phyloP scores from a whole-genome alignment of 176 grass and related monocot species.

The Poa annua region DNA sequence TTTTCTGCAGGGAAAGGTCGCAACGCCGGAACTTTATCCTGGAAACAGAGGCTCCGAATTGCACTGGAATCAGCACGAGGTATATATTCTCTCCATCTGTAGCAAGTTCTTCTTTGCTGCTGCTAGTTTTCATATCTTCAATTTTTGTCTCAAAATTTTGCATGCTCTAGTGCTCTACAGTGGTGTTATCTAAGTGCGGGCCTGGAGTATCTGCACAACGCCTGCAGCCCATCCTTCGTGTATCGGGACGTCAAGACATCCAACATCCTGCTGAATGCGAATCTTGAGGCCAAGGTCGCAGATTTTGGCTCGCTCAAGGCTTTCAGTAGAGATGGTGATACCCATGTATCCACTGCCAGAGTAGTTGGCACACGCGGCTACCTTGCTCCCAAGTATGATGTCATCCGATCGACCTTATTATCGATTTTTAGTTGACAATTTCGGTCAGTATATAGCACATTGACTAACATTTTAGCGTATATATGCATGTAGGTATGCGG shows the following conservation, averaged over 20 bases:
- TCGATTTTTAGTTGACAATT: background rate
- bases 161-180: background rate
- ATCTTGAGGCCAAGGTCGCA: constrained; percentile 67
- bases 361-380: constrained; percentile 59
- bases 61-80: constrained; percentile 64
- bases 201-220: constrained; percentile 63
- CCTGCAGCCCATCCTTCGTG: constrained; percentile 47
- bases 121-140: background rate
- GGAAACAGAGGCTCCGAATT: constrained; percentile 53
- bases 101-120: background rate
- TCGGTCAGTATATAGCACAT: background rate
- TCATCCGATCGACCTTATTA: background rate
- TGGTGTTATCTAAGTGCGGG: constrained; percentile 11
- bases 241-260: constrained; percentile 66
- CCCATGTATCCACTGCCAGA: constrained; percentile 40
- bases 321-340: constrained; percentile 14
- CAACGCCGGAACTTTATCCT: constrained; percentile 22
- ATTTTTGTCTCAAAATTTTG: background rate
- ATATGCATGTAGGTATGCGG: constrained; percentile 30
- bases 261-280: constrained; percentile 63
- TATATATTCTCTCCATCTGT: background rate
- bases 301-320: constrained; percentile 72
- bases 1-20: constrained; percentile 28
- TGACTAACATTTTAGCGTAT: background rate
- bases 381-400: constrained; percentile 50